Evolutionary conservation across 78 protist genomes (phyloP).

Genomic region (Dictyostelium purpureum): DNA sequence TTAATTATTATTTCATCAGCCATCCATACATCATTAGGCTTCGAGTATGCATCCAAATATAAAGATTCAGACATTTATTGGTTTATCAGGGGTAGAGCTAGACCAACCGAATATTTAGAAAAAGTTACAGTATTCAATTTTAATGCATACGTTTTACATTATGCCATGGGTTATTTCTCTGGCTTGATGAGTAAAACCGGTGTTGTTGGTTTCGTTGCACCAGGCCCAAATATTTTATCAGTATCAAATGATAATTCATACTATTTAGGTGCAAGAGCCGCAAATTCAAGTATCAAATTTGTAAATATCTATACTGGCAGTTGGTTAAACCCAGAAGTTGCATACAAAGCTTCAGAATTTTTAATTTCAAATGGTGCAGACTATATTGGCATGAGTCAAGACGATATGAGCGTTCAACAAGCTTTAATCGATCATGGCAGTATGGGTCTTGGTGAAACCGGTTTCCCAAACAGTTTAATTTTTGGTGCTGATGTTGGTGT

Average conservation of each 20-base stretch:
- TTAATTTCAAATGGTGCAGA: conserved; percentile 12
- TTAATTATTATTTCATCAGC: conserved; percentile 1
- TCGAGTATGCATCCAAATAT: not conserved
- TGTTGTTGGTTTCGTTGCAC: conserved; percentile 9
- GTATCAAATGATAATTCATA: conserved; percentile 20
- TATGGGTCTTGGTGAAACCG: conserved; percentile 19
- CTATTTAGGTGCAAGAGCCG: conserved; percentile 21
- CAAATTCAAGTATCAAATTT: not conserved
- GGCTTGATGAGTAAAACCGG: not conserved
- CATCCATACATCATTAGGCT: not conserved
- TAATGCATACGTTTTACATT: conserved; percentile 9
- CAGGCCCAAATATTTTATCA: not conserved
- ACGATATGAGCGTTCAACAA: conserved; percentile 42
- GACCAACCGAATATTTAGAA: conserved; percentile 20
- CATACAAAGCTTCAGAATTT: not conserved
- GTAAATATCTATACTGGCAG: not conserved
- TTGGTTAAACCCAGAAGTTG: conserved; percentile 25
- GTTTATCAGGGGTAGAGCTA: conserved; percentile 29
- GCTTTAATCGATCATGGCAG: not conserved
- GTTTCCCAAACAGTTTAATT: not conserved
- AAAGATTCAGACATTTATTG: not conserved
- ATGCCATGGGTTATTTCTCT: conserved; percentile 16
- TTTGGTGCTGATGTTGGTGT: not conserved
- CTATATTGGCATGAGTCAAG: conserved; percentile 17
- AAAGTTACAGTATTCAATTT: conserved; percentile 7